These are phyloP conservation scores for Lizonia empirigonia DNA, from an alignment of 2,329 filamentous ascomycete species.

Conservation along the genomic window DNA sequence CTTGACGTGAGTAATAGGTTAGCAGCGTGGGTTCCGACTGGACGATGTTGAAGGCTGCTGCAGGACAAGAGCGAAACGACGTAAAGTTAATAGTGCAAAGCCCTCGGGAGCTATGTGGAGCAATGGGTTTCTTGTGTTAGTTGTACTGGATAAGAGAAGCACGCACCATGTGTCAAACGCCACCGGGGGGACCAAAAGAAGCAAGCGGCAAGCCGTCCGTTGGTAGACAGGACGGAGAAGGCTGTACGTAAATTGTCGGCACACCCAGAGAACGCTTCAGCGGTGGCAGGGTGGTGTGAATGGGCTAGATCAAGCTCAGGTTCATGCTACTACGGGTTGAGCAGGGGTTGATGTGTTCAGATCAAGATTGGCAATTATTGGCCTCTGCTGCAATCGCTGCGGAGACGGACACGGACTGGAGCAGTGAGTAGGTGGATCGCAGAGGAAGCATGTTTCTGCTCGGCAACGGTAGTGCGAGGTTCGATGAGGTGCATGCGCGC, in stretches of 20 bases:
- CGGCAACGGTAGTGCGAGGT: slow-evolving; percentile 35
- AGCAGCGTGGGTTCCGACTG: slow-evolving; percentile 19
- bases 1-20: slow-evolving; percentile 17
- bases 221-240: slow-evolving; percentile 33
- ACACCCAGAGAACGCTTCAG: slow-evolving; percentile 28
- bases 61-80: slow-evolving; percentile 18
- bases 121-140: slow-evolving; percentile 31
- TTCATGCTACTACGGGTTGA: slow-evolving; percentile 25
- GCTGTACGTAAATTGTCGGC: slow-evolving; percentile 39
- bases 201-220: slow-evolving; percentile 31
- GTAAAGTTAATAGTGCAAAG: slow-evolving; percentile 21
- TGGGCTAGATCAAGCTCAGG: slow-evolving; percentile 34
- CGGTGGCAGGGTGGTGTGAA: slow-evolving; percentile 23
- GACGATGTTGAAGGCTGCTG: slow-evolving; percentile 21
- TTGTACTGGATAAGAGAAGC: slow-evolving; percentile 34
- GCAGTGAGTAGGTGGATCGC: slow-evolving; percentile 28
- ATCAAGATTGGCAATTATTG: slow-evolving; percentile 37
- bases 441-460: slow-evolving; percentile 40
- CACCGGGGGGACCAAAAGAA: slow-evolving; percentile 30
- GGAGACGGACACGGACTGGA: slow-evolving; percentile 30
- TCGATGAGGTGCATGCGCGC: slow-evolving; percentile 32
- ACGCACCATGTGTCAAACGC: slow-evolving; percentile 44
- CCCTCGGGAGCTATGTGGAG: slow-evolving; percentile 37
- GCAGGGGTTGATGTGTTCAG: slow-evolving; percentile 30
- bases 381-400: slow-evolving; percentile 34